Conservation (phyloP, 1,284 basidiomycete species). For the Waitea zeae region DNA sequence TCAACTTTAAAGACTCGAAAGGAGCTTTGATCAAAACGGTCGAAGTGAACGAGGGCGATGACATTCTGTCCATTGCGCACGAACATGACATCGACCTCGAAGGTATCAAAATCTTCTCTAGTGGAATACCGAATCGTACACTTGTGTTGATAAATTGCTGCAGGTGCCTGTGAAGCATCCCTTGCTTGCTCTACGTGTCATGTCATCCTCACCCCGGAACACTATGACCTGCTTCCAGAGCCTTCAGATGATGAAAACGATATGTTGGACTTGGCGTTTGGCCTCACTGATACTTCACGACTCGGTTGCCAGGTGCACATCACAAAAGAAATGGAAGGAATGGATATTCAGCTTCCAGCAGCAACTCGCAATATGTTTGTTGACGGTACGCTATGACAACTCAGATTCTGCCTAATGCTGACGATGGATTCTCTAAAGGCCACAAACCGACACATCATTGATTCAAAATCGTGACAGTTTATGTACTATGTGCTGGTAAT, state of each 20-base stretch:
- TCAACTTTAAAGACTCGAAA: slow-evolving; percentile 83
- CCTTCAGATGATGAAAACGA: slow-evolving; percentile 97
- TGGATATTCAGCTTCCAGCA: slow-evolving; percentile 73
- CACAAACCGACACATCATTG: no score
- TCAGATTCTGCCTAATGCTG: neutral
- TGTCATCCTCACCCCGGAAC: slow-evolving; percentile 71
- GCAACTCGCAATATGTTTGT: slow-evolving; percentile 98
- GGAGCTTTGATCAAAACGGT: slow-evolving; percentile 74
- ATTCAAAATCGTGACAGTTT: no score
- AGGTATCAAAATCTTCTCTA: no score
- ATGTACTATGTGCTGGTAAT: no score
- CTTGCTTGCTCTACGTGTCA: slow-evolving; percentile 98
- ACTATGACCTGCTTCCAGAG: slow-evolving; percentile 78
- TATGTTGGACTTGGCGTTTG: slow-evolving; percentile 98
- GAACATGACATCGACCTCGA: slow-evolving; percentile 97
- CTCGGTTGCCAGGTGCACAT: slow-evolving; percentile 76
- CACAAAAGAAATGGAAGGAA: slow-evolving; percentile 72
- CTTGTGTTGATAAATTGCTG: slow-evolving; percentile 1
- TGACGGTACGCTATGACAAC: slow-evolving; percentile 39
- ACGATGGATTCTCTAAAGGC: no score
- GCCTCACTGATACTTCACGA: slow-evolving; percentile 83
- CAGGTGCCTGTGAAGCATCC: slow-evolving; percentile 92
- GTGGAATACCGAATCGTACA: slow-evolving; percentile 3
- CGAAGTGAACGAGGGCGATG: slow-evolving; percentile 89
- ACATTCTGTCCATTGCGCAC: slow-evolving; percentile 81